A percentile compares a stretch with the other conserved stretches of the same genome.
These are phyloP conservation scores for Plasmopara halstedii DNA, from an alignment of 352 stramenopile genomes.

Conservation along the genomic window DNA sequence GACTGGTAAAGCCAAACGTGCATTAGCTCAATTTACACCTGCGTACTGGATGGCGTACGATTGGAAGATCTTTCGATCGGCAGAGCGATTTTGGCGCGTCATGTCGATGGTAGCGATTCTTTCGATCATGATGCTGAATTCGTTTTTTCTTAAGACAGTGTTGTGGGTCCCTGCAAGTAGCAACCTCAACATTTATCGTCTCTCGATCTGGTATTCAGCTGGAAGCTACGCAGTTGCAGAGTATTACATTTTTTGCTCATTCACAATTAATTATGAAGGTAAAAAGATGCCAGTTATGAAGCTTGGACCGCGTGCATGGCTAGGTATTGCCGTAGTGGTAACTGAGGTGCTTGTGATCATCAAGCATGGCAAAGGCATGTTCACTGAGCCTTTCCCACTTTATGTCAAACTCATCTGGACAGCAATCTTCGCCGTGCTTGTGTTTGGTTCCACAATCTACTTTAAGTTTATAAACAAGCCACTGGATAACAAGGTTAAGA, in stretches of 20 bases:
- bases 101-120: constrained; percentile 87
- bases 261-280: constrained; percentile 61
- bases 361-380: constrained; percentile 83
- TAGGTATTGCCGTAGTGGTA: constrained; percentile 70
- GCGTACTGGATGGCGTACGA: constrained; percentile 88
- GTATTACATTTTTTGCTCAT: constrained; percentile 87
- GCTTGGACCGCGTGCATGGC: constrained; percentile 71
- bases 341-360: constrained; percentile 74
- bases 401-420: constrained; percentile 78
- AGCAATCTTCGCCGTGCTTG: constrained; percentile 59
- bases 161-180: constrained; percentile 84
- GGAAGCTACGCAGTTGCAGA: constrained; percentile 83
- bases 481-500: constrained; percentile 24
- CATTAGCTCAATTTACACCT: constrained; percentile 85
- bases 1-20: constrained; percentile 70
- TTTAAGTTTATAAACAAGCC: constrained; percentile 69
- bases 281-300: constrained; percentile 67
- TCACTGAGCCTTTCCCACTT: constrained; percentile 78
- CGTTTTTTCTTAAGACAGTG: constrained; percentile 93
- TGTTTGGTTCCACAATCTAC: constrained; percentile 79
- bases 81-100: constrained; percentile 85
- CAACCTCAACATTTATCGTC: constrained; percentile 71
- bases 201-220: constrained; percentile 79
- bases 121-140: constrained; percentile 93
- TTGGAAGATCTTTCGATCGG: constrained; percentile 91